These are phyloP conservation scores for Lotmaria passim DNA, from an alignment of 208 protist species.

Conservation along the genomic window DNA sequence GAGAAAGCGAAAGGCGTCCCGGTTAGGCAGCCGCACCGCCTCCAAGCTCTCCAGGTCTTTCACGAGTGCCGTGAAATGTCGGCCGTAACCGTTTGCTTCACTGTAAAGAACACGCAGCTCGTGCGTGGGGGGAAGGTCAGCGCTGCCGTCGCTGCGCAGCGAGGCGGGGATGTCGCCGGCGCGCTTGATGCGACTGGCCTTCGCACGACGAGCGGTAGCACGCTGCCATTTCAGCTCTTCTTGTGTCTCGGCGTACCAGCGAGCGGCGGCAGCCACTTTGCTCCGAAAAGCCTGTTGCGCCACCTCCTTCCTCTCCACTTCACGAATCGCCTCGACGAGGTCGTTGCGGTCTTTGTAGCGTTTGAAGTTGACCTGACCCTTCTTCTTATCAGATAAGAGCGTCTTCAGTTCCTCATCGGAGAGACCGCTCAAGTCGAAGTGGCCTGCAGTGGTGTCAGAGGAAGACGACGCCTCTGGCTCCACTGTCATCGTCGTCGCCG, in stretches of 20 bases:
- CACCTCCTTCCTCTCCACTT: slow-evolving; percentile 24
- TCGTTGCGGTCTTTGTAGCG: slow-evolving; percentile 26
- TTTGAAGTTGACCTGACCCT: slow-evolving; percentile 34
- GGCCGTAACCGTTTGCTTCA: slow-evolving; percentile 22
- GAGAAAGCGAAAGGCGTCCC: slow-evolving; percentile 17
- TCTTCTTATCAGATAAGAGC: slow-evolving; percentile 42
- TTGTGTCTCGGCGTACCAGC: slow-evolving; percentile 28
- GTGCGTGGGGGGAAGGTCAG: slow-evolving; percentile 6
- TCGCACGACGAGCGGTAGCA: background rate
- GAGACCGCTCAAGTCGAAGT: slow-evolving; percentile 10
- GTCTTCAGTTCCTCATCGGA: slow-evolving; percentile 36
- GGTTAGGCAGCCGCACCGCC: slow-evolving; percentile 24
- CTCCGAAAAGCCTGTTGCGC: slow-evolving; percentile 27
- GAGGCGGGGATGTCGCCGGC: slow-evolving; percentile 3
- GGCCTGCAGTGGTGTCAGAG: background rate
- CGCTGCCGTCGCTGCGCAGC: background rate
- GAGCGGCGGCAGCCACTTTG: slow-evolving; percentile 18
- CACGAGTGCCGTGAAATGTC: slow-evolving; percentile 14
- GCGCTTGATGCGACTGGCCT: slow-evolving; percentile 6
- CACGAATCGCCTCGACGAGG: slow-evolving; percentile 26
- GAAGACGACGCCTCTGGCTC: background rate
- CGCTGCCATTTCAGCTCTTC: slow-evolving; percentile 12
- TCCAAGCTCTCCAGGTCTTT: slow-evolving; percentile 25
- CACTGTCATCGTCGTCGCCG: background rate
- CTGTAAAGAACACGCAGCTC: slow-evolving; percentile 35